phyloP scores from a whole-genome alignment of 441 rosid genomes.

The Mallotus japonicus region DNA sequence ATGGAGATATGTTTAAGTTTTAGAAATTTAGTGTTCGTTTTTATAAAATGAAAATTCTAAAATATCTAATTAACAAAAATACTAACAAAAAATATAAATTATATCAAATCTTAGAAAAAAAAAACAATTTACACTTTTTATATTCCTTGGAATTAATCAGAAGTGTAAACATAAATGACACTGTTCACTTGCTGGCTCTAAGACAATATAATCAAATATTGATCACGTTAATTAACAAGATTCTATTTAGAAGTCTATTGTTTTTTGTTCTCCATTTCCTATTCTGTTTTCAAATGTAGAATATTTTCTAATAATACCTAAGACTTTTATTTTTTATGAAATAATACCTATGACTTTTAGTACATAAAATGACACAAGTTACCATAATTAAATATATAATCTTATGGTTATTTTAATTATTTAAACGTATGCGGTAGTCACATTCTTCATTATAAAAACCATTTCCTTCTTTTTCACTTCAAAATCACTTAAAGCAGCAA shows the following conservation, averaged over 20 bases:
- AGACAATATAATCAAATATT: background rate
- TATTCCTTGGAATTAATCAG: background rate
- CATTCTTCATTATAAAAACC: background rate
- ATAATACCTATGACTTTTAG: background rate
- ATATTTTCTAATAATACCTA: background rate
- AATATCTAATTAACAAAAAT: too few species aligned
- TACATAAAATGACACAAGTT: background rate
- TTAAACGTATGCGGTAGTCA: background rate
- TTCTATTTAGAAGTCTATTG: too few species aligned
- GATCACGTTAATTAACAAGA: background rate
- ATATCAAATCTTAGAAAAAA: too few species aligned
- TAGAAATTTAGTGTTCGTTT: too few species aligned
- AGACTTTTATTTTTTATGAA: background rate
- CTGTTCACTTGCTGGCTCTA: slow-evolving; percentile 12
- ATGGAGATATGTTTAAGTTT: too few species aligned
- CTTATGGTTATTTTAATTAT: background rate
- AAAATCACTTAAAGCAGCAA: too few species aligned
- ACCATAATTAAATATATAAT: background rate
- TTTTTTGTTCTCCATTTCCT: too few species aligned
- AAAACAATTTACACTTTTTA: background rate
- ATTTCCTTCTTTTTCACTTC: background rate
- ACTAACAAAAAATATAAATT: too few species aligned
- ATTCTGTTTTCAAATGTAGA: background rate
- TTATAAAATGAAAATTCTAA: too few species aligned
- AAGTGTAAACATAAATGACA: slow-evolving; percentile 6